Evolutionary conservation across 768 basidiomycete genomes (phyloP), one percentile per base, ranked within the genome.

Genomic region (Pseudohyphozyma bogoriensis): DNA sequence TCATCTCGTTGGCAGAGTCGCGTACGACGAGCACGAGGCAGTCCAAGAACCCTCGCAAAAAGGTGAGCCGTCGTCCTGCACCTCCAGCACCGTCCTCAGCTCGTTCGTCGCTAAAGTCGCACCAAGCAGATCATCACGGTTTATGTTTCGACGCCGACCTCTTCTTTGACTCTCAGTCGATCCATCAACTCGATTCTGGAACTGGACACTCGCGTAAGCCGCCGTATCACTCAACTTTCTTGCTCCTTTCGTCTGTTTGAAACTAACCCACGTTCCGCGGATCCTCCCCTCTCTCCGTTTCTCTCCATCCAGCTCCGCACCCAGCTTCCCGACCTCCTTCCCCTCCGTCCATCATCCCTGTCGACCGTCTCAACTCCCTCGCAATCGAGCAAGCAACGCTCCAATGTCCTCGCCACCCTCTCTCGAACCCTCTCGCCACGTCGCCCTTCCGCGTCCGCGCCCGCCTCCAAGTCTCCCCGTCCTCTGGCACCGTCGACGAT

Each of bases 141-240:
- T 1, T 66, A 60, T 46, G 57, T 47, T 26, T 44, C 76, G 88
- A 89, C 89, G 26, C 85, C 89, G 32, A 91, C 86, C 28, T 87
- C 90, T 75, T 87, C 89, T 77, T 79, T 90, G 52, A 92, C 89
- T 42, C 82, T 92, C 49, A 86, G 84, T 11, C 83, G 89, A 60
- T 83, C 83, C 58, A 80, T 82, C 50, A 78, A 79, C 66, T 89
- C 91, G 73, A 78, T 91, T 46, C 77, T 85, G 42, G 87, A 91
- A 65, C 79, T 90, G n/a, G 83, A 90, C 72, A 78, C 79, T 53
- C 89, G 87, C 54, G 72, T 72, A 28, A 29, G 68, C 55, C 29
- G 6, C 12, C 11, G 36, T 3, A 22, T 40, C 28, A 16, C 55
- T 31, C n/a, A 18, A n/a, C 35, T 24, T 5, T 11, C 10, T 7